Evolutionary conservation across 371 early-diverging fungal genomes (phyloP).

Genomic region (Zychaea mexicana): DNA sequence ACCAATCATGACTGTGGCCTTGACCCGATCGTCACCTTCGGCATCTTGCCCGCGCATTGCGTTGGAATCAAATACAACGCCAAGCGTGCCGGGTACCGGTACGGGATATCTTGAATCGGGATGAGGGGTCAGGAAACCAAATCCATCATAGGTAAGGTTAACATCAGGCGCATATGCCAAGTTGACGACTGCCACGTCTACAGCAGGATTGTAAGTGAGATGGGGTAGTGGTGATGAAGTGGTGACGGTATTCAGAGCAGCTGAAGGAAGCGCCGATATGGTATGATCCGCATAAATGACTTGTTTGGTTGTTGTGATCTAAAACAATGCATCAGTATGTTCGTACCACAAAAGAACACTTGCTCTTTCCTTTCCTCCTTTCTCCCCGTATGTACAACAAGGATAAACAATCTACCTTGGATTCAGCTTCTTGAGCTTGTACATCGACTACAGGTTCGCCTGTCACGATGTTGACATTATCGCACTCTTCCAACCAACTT

Average conservation of each 20-base stretch:
- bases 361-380: too few relatives aligned
- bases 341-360: too few relatives aligned
- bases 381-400: too few relatives aligned
- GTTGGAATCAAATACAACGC: conserved; percentile 91
- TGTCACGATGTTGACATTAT: conserved; percentile 59
- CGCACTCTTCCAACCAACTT: conserved; percentile 39
- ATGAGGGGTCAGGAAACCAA: conserved; percentile 89
- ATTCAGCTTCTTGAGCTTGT: neutral
- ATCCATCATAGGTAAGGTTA: conserved; percentile 69
- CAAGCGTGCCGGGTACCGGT: conserved; percentile 66
- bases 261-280: conserved; percentile 73
- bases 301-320: conserved; percentile 33
- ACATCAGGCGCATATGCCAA: conserved; percentile 60
- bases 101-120: conserved; percentile 40
- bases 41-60: conserved; percentile 72
- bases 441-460: conserved; percentile 28
- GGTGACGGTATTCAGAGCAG: conserved; percentile 39
- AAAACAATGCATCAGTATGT: too few relatives aligned
- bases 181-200: conserved; percentile 89
- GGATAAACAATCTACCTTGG: conserved; percentile 25
- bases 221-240: conserved; percentile 28
- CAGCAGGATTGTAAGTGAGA: conserved; percentile 63
- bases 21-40: conserved; percentile 43
- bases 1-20: conserved; percentile 92
- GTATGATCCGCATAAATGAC: conserved; percentile 54